Evolutionary conservation across 345 rosid species (phyloP).

Genomic region (Anastatica hierochuntica): DNA sequence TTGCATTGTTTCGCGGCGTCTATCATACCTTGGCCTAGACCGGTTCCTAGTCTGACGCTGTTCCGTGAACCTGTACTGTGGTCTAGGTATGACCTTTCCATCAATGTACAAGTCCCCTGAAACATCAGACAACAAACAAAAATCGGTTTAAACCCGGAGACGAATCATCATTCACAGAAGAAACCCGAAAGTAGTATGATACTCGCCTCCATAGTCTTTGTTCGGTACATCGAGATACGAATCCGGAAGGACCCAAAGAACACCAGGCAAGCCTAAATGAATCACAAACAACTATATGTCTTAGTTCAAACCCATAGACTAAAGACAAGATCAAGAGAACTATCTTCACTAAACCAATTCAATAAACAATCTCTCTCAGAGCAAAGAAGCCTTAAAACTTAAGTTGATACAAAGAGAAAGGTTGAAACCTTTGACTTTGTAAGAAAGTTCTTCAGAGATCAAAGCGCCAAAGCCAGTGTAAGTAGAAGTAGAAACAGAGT

Average conservation of each 20-base stretch:
- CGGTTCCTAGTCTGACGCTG: constrained; percentile 47
- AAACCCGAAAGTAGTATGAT: too few species aligned
- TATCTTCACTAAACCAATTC: too few species aligned
- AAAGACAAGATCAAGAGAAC: too few species aligned
- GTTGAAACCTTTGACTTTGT: constrained; percentile 73
- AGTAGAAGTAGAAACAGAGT: constrained; percentile 76
- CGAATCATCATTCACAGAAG: too few species aligned
- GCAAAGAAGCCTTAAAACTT: background rate
- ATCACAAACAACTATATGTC: too few species aligned
- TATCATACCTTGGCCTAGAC: constrained; percentile 59
- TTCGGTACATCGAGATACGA: constrained; percentile 93
- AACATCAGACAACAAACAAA: too few species aligned
- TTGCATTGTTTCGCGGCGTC: constrained; percentile 68
- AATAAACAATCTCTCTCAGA: too few species aligned
- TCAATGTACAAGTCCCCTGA: constrained; percentile 75
- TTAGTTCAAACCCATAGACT: too few species aligned
- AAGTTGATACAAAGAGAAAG: too few species aligned
- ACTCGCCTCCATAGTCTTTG: too few species aligned
- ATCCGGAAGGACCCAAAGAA: constrained; percentile 95
- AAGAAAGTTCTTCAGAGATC: constrained; percentile 89
- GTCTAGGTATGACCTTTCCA: constrained; percentile 87
- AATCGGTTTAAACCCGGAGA: too few species aligned
- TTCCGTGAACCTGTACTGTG: constrained; percentile 54
- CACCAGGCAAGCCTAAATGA: constrained; percentile 61
- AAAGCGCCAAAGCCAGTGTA: constrained; percentile 96